Base-by-base conservation (phyloP, 345 rosid genomes). In the Kernera saxatilis region DNA sequence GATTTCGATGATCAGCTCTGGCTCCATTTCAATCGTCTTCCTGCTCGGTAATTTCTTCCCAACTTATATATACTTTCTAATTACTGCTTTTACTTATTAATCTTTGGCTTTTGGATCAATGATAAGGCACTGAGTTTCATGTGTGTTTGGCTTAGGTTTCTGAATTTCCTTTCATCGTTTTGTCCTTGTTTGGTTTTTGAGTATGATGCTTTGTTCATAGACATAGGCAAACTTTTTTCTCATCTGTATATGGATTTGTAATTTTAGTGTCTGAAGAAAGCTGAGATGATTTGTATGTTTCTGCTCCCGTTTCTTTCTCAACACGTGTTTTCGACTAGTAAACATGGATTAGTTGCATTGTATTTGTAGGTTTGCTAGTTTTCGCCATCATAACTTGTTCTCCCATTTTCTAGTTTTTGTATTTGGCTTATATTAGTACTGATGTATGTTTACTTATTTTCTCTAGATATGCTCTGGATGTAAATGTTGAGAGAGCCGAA, bases 1-100 rank as follows among this genome's bases (percentile, higher is more conserved):
- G 95, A 84, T 44, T 94, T 94, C 15, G 99, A 91, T 56, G 96
- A 94, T 84, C 89, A 87, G 72, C 97, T 94, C 36, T 94, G 97
- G 96, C 86, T 88, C 67, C 99, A 94, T 81, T 91, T 94, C 84
- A 86, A 94, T 79, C 96, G 99, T 51, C 86, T 94, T 29, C 99
- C 99, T 69, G 93, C 97, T 69, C 84, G 97, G 99, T 94, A 78
- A 37, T 4, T 2, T 22, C 33, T 25, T 41, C 17, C n/a, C n/a
- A n/a, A n/a, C n/a, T n/a, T n/a, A n/a, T n/a, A n/a, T n/a, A n/a
- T n/a, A n/a, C n/a, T n/a, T n/a, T n/a, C n/a, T n/a, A n/a, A 50
- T n/a, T 22, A 5, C 19, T 13, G 21, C 1, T 53, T 19, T 26
- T 25, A 5, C 36, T 32, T 29, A 40, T 10, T 10, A 12, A 57